These are phyloP conservation scores for Ballota nigra DNA, from an alignment of 257 asterid species.

Conservation along the genomic window DNA sequence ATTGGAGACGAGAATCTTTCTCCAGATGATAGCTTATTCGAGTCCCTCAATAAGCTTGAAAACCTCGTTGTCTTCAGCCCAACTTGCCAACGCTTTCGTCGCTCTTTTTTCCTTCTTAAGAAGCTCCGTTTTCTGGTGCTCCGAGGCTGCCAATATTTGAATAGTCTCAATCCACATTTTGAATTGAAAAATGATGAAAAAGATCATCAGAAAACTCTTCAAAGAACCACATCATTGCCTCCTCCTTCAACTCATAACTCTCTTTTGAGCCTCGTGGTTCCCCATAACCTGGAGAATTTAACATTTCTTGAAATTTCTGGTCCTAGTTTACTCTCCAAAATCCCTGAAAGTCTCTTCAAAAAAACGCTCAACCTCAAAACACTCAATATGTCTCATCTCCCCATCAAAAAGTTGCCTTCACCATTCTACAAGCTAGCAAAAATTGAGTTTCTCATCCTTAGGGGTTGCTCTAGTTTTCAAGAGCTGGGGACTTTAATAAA, in stretches of 20 bases:
- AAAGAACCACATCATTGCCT: background rate
- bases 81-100: constrained; percentile 28
- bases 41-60: background rate
- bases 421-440: constrained; percentile 4
- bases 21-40: background rate
- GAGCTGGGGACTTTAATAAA: constrained; percentile 14
- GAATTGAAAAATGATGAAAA: background rate
- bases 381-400: constrained; percentile 28
- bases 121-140: constrained; percentile 37
- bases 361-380: constrained; percentile 21
- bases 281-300: background rate
- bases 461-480: constrained; percentile 13
- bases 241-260: no score
- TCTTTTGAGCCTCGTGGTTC: background rate
- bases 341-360: constrained; percentile 25
- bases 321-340: constrained; percentile 1
- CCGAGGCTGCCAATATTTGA: constrained; percentile 35
- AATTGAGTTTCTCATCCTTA: constrained; percentile 28
- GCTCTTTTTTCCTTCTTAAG: constrained; percentile 7
- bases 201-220: background rate
- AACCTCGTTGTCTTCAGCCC: constrained; percentile 36
- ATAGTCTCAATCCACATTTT: background rate
- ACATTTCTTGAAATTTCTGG: constrained; percentile 49
- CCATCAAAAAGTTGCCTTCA: background rate
- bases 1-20: background rate